These are phyloP conservation scores for Alternaria alternata DNA, from an alignment of 2,329 filamentous ascomycete genomes.

Conservation along the genomic window DNA sequence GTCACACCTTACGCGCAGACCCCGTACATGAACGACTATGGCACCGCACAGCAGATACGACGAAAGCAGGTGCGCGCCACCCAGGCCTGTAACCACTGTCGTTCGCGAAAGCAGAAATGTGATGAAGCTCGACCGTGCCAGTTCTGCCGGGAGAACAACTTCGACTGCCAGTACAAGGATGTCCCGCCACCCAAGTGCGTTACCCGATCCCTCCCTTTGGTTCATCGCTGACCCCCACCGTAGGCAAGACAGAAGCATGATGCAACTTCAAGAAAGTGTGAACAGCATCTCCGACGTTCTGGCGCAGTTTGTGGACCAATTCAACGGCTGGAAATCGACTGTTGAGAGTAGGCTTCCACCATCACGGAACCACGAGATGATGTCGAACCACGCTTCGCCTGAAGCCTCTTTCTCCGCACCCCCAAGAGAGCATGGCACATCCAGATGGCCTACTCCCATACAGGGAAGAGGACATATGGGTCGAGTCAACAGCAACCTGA, in stretches of 20 bases:
- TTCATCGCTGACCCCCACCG: constrained; percentile 28
- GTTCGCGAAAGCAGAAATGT: constrained; percentile 53
- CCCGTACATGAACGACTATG: constrained; percentile 44
- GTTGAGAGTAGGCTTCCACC: constrained; percentile 41
- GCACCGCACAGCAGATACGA: constrained; percentile 33
- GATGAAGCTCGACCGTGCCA: constrained; percentile 52
- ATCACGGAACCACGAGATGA: constrained; percentile 23
- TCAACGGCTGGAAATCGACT: constrained; percentile 45
- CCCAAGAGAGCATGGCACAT: constrained; percentile 35
- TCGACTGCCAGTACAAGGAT: constrained; percentile 88
- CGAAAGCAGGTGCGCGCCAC: constrained; percentile 51
- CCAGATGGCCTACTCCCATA: constrained; percentile 42
- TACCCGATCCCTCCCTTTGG: not conserved
- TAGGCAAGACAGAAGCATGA: constrained; percentile 60
- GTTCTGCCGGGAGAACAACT: constrained; percentile 84
- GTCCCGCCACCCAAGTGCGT: constrained; percentile 88
- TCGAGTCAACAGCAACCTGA: constrained; percentile 44
- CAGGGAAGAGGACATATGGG: constrained; percentile 35
- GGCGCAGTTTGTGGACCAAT: constrained; percentile 40
- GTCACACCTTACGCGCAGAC: constrained; percentile 33
- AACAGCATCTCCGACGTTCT: constrained; percentile 48
- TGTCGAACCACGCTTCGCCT: constrained; percentile 41
- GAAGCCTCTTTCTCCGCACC: constrained; percentile 36
- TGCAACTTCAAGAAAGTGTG: constrained; percentile 58
- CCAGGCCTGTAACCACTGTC: constrained; percentile 71